Percentiles rank a stretch among this genome's conserved stretches.
phyloP scores from a whole-genome alignment of 257 asterid species.

The Solanum sparsipilum region DNA sequence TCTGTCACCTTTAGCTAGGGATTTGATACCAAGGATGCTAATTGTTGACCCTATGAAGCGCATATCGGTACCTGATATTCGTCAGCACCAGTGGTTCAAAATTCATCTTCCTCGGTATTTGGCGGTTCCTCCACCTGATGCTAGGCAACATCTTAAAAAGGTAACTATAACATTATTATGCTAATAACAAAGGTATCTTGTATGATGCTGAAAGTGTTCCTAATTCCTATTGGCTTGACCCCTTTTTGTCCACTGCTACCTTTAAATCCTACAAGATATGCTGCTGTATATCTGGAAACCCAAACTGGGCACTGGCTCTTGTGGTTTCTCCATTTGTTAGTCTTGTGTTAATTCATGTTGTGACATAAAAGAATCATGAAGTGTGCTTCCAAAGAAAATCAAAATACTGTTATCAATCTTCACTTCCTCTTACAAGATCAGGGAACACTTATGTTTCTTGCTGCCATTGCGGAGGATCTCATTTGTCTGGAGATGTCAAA shows the following conservation, averaged over 20 bases:
- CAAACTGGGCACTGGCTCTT: background rate
- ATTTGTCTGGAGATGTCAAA: background rate
- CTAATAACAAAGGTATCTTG: background rate
- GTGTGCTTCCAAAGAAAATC: background rate
- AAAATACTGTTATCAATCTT: background rate
- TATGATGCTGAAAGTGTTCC: background rate
- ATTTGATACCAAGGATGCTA: conserved; percentile 81
- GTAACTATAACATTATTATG: conserved; percentile 8
- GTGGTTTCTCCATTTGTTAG: background rate
- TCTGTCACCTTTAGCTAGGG: conserved; percentile 77
- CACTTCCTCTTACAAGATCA: background rate
- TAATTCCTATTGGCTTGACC: background rate
- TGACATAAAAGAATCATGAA: background rate
- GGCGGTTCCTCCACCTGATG: conserved; percentile 79
- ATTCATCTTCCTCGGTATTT: conserved; percentile 77
- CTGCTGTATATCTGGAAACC: background rate
- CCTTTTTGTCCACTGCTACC: background rate
- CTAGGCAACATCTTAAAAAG: conserved; percentile 60
- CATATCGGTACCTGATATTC: conserved; percentile 60
- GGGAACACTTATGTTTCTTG: background rate
- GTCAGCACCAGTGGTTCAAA: conserved; percentile 87
- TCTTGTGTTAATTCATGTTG: background rate
- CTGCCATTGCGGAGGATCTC: background rate
- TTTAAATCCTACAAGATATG: background rate
- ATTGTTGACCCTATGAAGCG: conserved; percentile 92